Evolutionary conservation across 2,329 filamentous ascomycete genomes (phyloP), one percentile per base, ranked within the genome.

Genomic region (Mycocentrospora acerina): DNA sequence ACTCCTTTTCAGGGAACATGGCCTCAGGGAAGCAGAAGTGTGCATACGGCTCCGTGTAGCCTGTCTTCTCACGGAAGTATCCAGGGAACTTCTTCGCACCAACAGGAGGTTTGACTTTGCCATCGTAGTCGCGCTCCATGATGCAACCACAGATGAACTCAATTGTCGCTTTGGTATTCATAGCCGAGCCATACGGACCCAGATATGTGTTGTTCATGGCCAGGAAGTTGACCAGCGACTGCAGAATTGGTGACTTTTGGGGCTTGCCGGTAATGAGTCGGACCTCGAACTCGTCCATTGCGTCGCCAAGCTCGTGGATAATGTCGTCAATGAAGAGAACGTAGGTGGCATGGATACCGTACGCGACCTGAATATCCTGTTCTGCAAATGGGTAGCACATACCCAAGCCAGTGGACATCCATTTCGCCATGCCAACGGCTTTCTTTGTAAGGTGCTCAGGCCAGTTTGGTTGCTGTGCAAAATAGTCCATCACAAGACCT

Each of bases 1-100:
- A 46, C 12, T 46, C 38, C 31, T 41, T 41, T 14, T 46, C 42
- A 16, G 38, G 42, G 35, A 33, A 46, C 26, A 37, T 38, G 14
- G 30, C 42, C 32, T 46, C 42, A 5, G 42, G 42, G 38, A 46
- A 46, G 38, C 42, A 46, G 33, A 46, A 46, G 38, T 46, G 42
- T 13, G 42, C 42, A 26, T 42, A 42, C 7, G 43, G 43, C 43
- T 46, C 43, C 14, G 43, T 46, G 29, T 46, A 46, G 22, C 43
- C 43, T 12, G 43, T 46, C 31, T 46, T 46, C 35, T 42, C 35
- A 3, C 43, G 38, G 18, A 42, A 46, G 24, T 46, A 46, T 29
- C 35, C 35, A 14, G 43, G 43, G 18, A 46, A 46, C 35, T 46
- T 46, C 35, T 42, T 46, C 16, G 43, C 43, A 7, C 43, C 43